Evolutionary conservation across 176 grass and related monocot genomes (phyloP).

Genomic region (Paspalum notatum): DNA sequence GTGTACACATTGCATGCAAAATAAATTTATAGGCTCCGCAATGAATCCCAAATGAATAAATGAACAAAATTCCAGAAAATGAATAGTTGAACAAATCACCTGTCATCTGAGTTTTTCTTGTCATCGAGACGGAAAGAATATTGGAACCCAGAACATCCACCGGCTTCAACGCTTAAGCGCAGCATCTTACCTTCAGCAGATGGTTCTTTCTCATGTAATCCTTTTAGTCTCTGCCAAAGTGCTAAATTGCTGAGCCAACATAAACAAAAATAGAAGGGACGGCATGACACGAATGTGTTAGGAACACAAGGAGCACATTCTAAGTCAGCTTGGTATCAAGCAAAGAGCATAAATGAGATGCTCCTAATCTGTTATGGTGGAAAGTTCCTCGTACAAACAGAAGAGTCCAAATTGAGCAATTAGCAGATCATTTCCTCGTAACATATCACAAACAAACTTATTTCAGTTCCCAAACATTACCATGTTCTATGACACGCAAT

Average conservation of each 20-base stretch:
- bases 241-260: neutral
- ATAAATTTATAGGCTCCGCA: neutral
- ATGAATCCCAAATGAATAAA: neutral
- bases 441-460: neutral
- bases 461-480: neutral
- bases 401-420: neutral
- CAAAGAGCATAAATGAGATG: neutral
- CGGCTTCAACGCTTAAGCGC: conserved; percentile 80
- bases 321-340: conserved; percentile 4
- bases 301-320: neutral
- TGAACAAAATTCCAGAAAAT: neutral
- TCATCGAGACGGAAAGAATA: conserved; percentile 81
- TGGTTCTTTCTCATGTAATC: conserved; percentile 63
- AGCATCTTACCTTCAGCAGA: conserved; percentile 76
- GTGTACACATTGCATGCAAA: neutral
- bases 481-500: no score
- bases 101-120: conserved; percentile 56
- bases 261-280: neutral
- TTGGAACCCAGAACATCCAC: conserved; percentile 92
- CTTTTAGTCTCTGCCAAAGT: conserved; percentile 72
- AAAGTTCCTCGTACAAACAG: neutral
- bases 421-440: neutral
- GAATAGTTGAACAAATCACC: conserved; percentile 4
- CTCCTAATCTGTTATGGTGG: neutral
- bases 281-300: neutral